Conservation (phyloP, 129 eudicot genomes). For the Tagetes patula region DNA sequence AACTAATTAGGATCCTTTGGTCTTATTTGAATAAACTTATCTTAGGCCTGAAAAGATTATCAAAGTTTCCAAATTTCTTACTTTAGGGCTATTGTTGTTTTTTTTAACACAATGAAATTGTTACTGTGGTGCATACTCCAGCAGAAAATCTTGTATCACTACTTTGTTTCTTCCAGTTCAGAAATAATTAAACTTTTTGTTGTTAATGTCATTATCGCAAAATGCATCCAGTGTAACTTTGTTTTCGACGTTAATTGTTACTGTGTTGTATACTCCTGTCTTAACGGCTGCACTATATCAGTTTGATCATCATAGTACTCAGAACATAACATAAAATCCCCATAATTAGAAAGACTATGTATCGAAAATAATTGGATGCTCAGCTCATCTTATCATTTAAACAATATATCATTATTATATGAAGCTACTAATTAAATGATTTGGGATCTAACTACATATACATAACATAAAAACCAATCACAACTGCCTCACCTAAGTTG, state of each 20-base stretch:
- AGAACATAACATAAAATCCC: too few species aligned
- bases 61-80: too few species aligned
- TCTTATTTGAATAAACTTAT: neutral
- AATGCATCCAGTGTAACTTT: neutral
- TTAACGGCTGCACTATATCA: too few species aligned
- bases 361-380: neutral
- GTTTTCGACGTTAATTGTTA: neutral
- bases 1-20: neutral
- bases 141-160: too few species aligned
- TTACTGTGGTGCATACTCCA: too few species aligned
- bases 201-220: neutral
- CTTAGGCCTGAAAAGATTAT: neutral
- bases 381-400: neutral
- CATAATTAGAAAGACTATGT: neutral
- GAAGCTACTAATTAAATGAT: neutral
- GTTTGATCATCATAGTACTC: too few species aligned
- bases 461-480: constrained; percentile 14
- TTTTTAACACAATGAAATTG: too few species aligned
- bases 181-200: neutral
- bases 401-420: neutral
- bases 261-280: neutral
- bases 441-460: constrained; percentile 6
- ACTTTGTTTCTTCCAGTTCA: too few species aligned
- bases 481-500: constrained; percentile 36
- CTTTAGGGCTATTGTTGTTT: too few species aligned